phyloP scores from a whole-genome alignment of 2,329 filamentous ascomycete species.

The Pseudocercospora crystallina region DNA sequence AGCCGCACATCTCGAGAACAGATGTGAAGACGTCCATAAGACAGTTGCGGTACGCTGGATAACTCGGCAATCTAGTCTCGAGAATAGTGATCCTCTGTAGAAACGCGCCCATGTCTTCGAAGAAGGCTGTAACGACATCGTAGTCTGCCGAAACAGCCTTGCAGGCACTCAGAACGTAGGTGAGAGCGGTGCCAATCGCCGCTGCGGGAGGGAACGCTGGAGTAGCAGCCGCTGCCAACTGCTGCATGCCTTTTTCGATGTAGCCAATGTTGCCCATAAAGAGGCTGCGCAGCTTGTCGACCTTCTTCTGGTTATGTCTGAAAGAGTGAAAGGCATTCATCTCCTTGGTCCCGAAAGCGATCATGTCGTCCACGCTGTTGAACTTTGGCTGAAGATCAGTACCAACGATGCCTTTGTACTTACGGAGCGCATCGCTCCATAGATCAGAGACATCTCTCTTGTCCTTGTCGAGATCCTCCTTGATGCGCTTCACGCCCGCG shows the following conservation, averaged over 20 bases:
- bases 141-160: slow-evolving; percentile 9
- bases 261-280: slow-evolving; percentile 9
- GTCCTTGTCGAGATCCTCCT: slow-evolving; percentile 9
- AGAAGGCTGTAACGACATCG: slow-evolving; percentile 9
- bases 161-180: slow-evolving; percentile 10
- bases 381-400: slow-evolving; percentile 8
- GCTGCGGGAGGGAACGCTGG: slow-evolving; percentile 8
- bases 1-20: slow-evolving; percentile 8
- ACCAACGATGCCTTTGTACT: slow-evolving; percentile 10
- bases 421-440: slow-evolving; percentile 8
- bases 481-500: neutral
- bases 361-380: slow-evolving; percentile 5
- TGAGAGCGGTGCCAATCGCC: slow-evolving; percentile 5
- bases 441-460: slow-evolving; percentile 8
- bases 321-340: slow-evolving; percentile 7
- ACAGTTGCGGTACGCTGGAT: slow-evolving; percentile 9
- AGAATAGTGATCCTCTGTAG: slow-evolving; percentile 8
- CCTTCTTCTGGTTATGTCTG: slow-evolving; percentile 9
- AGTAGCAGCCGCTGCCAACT: slow-evolving; percentile 6
- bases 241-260: slow-evolving; percentile 6
- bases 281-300: slow-evolving; percentile 7
- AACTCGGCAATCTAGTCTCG: slow-evolving; percentile 2
- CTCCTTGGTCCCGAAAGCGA: slow-evolving; percentile 3
- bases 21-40: slow-evolving; percentile 8
- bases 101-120: slow-evolving; percentile 9